These are phyloP conservation scores for Macadamia tetraphylla DNA, from an alignment of 164 flowering plant species.

Conservation along the genomic window DNA sequence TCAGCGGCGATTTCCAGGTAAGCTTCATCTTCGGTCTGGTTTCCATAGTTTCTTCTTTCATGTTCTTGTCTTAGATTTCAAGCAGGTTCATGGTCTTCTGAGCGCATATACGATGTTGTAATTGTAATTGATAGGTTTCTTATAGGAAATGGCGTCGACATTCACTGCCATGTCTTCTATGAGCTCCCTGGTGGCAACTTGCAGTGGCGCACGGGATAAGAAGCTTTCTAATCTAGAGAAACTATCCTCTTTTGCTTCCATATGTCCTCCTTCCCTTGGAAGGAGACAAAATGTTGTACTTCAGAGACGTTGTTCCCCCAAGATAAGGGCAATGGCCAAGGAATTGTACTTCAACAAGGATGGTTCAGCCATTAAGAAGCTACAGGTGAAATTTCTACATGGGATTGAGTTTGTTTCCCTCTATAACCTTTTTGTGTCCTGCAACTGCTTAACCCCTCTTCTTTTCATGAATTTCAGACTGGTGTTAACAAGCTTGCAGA, in stretches of 20 bases:
- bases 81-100: background rate
- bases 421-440: background rate
- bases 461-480: constrained; percentile 28
- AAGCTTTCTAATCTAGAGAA: constrained; percentile 31
- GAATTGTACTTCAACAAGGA: constrained; percentile 94
- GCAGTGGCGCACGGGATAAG: constrained; percentile 32
- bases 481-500: constrained; percentile 99
- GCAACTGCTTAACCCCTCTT: background rate
- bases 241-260: constrained; percentile 56
- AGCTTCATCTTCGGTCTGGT: background rate
- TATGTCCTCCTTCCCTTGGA: constrained; percentile 42
- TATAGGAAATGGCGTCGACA: constrained; percentile 56
- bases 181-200: constrained; percentile 55
- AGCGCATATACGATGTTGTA: background rate
- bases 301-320: constrained; percentile 31
- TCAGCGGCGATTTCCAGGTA: background rate
- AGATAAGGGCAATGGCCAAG: constrained; percentile 74
- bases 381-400: constrained; percentile 49
- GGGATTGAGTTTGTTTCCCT: background rate
- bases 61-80: background rate
- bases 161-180: constrained; percentile 53
- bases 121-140: background rate
- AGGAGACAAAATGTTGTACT: constrained; percentile 32
- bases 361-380: constrained; percentile 79
- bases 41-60: background rate